phyloP scores from a whole-genome alignment of 1,284 basidiomycete genomes.

The Abortiporus biennis region DNA sequence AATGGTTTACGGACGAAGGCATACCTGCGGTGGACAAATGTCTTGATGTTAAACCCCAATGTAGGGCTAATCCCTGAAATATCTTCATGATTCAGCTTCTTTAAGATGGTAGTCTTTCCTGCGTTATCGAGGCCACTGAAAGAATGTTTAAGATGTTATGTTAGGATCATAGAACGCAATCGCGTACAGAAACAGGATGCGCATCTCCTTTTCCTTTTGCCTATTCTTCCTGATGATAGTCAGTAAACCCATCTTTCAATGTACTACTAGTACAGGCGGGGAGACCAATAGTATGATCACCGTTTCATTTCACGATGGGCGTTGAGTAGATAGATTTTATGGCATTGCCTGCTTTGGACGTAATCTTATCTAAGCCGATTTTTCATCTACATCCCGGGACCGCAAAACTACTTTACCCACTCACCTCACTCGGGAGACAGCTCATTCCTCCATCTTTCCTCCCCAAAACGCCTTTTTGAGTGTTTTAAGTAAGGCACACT shows the following conservation, averaged over 20 bases:
- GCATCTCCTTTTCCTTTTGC: constrained; percentile 92
- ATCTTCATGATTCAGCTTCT: constrained; percentile 90
- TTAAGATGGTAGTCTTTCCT: constrained; percentile 97
- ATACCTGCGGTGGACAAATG: constrained; percentile 85
- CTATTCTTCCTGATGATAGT: constrained; percentile 97
- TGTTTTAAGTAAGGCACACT: too few relatives aligned
- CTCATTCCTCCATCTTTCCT: too few relatives aligned
- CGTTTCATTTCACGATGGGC: too few relatives aligned
- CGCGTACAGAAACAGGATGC: constrained; percentile 86
- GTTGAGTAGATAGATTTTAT: too few relatives aligned
- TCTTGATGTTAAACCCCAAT: constrained; percentile 98
- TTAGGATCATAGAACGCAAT: not conserved
- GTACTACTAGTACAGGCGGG: too few relatives aligned
- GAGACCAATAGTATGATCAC: too few relatives aligned
- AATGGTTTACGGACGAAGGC: constrained; percentile 21
- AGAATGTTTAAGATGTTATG: not conserved
- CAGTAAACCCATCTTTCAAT: constrained; percentile 74
- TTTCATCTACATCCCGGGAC: too few relatives aligned
- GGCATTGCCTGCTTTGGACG: too few relatives aligned
- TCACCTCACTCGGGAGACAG: too few relatives aligned
- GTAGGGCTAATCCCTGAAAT: constrained; percentile 88
- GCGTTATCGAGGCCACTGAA: constrained; percentile 96
- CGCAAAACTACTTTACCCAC: too few relatives aligned
- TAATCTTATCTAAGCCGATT: too few relatives aligned
- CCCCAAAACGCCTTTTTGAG: too few relatives aligned